phyloP scores from a whole-genome alignment of 495 filamentous ascomycete species.

The Penicillium cinerascens region DNA sequence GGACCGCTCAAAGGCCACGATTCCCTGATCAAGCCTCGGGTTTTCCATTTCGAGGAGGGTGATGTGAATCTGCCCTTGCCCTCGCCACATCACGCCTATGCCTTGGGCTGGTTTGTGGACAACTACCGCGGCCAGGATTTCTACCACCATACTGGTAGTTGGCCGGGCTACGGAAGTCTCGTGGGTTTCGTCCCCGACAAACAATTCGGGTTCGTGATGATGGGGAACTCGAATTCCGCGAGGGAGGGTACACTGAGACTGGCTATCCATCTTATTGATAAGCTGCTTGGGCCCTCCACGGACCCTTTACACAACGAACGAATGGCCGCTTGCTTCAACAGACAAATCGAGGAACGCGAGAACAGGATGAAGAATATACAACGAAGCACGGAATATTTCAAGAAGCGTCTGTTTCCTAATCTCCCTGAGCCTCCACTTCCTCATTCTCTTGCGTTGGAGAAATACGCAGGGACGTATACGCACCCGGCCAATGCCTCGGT shows the following conservation, averaged over 20 bases:
- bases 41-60: slow-evolving; percentile 21
- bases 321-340: slow-evolving; percentile 1
- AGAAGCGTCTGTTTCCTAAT: slow-evolving; percentile 7
- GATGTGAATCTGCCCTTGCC: slow-evolving; percentile 11
- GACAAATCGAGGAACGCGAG: slow-evolving; percentile 1
- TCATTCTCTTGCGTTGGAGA: slow-evolving; percentile 9
- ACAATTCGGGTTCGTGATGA: slow-evolving; percentile 42
- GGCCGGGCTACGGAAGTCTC: slow-evolving; percentile 42
- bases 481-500: slow-evolving; percentile 6
- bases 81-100: slow-evolving; percentile 29
- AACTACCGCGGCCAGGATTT: slow-evolving; percentile 42
- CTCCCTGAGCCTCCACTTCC: slow-evolving; percentile 12
- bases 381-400: neutral
- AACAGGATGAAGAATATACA: neutral
- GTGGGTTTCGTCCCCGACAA: slow-evolving; percentile 45
- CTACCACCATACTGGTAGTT: slow-evolving; percentile 42
- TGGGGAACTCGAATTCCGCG: slow-evolving; percentile 35
- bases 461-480: slow-evolving; percentile 14
- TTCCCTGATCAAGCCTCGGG: slow-evolving; percentile 34
- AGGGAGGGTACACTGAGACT: neutral
- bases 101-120: slow-evolving; percentile 42
- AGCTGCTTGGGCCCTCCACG: neutral
- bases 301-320: slow-evolving; percentile 1
- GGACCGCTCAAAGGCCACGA: slow-evolving; percentile 35
- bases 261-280: slow-evolving; percentile 11